These are phyloP conservation scores for Astrephomene gubernaculifera DNA, from an alignment of 139 green algal genomes.

Conservation along the genomic window DNA sequence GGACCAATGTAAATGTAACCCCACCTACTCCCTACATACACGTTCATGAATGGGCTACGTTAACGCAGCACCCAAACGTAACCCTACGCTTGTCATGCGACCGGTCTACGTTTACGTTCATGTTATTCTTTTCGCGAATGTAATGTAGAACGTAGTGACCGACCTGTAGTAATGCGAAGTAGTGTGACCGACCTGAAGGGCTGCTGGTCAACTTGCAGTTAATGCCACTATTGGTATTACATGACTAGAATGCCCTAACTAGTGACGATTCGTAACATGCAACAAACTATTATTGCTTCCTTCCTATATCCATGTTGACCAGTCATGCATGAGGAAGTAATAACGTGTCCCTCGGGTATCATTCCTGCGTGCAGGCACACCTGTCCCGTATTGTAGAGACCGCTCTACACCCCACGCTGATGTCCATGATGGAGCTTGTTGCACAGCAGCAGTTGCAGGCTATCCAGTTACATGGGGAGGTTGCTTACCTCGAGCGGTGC, in stretches of 20 bases:
- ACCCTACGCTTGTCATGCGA: too few relatives aligned
- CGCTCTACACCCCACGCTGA: not conserved
- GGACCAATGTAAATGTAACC: too few relatives aligned
- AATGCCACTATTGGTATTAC: not conserved
- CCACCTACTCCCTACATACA: too few relatives aligned
- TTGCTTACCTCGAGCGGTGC: too few relatives aligned
- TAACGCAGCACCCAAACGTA: too few relatives aligned
- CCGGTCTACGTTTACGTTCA: too few relatives aligned
- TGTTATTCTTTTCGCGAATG: too few relatives aligned
- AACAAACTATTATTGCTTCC: not conserved
- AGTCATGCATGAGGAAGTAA: not conserved
- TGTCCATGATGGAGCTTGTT: not conserved
- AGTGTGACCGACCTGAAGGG: not conserved
- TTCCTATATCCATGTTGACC: not conserved
- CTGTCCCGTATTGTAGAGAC: conserved; percentile 18
- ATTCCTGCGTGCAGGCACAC: not conserved
- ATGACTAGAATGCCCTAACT: not conserved
- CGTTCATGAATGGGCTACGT: too few relatives aligned
- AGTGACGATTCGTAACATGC: not conserved
- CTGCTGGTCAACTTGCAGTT: not conserved
- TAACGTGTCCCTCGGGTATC: not conserved
- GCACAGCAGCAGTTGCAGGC: conserved; percentile 5
- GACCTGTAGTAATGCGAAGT: too few relatives aligned
- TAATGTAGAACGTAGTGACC: too few relatives aligned
- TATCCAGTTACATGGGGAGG: too few relatives aligned